phyloP scores from a whole-genome alignment of 108 stramenopile genomes.

The Ochromonas danica region DNA sequence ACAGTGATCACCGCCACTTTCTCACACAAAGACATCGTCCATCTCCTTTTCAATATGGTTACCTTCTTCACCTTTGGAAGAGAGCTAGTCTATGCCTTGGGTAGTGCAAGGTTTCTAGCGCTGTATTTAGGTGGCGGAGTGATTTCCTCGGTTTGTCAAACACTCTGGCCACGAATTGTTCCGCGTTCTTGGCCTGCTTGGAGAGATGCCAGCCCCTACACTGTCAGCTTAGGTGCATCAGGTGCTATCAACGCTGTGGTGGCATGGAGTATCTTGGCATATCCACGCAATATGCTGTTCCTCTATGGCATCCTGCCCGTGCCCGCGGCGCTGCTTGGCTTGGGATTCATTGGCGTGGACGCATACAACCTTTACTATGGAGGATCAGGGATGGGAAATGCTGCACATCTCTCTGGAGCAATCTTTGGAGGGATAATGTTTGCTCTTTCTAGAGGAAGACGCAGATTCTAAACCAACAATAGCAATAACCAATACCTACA shows the following conservation, averaged over 20 bases:
- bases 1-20: slow-evolving; percentile 1
- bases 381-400: not conserved
- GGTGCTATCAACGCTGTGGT: slow-evolving; percentile 5
- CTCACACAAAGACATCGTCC: not conserved
- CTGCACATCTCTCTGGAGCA: not conserved
- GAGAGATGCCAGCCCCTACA: not conserved
- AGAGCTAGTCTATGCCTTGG: not conserved
- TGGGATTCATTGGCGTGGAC: slow-evolving; percentile 1
- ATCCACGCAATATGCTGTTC: not conserved
- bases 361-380: not conserved
- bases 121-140: slow-evolving; percentile 18
- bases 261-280: not conserved
- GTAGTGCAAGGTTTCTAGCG: not conserved
- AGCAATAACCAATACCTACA: too few relatives aligned
- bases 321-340: slow-evolving; percentile 2
- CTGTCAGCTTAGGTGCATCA: not conserved
- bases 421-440: slow-evolving; percentile 7
- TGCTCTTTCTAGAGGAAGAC: not conserved
- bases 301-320: not conserved
- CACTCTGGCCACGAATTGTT: not conserved
- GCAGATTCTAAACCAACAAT: too few relatives aligned
- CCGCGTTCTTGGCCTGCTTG: not conserved
- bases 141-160: not conserved
- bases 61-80: not conserved
- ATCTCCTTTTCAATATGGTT: not conserved